A percentile compares a stretch with the other conserved stretches of the same genome.
These are phyloP conservation scores for Tricholoma terreum DNA, from an alignment of 768 basidiomycete species.

Conservation along the genomic window DNA sequence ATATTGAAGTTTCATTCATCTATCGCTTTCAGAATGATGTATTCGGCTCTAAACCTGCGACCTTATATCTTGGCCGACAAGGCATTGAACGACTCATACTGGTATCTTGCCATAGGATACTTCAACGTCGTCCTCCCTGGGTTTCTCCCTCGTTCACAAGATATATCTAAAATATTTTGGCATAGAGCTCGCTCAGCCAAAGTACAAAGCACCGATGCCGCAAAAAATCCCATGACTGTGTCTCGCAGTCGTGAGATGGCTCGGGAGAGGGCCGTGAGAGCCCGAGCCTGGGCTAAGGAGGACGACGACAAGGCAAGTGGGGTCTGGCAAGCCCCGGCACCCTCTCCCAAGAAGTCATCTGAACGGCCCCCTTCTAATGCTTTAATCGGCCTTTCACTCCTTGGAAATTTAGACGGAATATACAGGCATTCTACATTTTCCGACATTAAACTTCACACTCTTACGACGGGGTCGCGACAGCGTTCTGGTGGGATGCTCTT, in stretches of 20 bases:
- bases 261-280: slow-evolving; percentile 52
- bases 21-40: slow-evolving; percentile 59
- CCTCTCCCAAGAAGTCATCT: slow-evolving; percentile 10
- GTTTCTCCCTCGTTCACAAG: slow-evolving; percentile 52
- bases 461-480: slow-evolving; percentile 85
- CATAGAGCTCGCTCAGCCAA: slow-evolving; percentile 68
- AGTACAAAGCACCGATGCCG: slow-evolving; percentile 60
- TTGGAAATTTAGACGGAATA: slow-evolving; percentile 82
- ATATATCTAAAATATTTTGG: slow-evolving; percentile 59
- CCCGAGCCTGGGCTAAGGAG: slow-evolving; percentile 68
- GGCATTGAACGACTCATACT: slow-evolving; percentile 59
- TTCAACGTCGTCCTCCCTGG: slow-evolving; percentile 79
- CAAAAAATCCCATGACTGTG: slow-evolving; percentile 59
- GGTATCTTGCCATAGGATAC: slow-evolving; percentile 79
- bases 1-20: neutral
- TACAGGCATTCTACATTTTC: slow-evolving; percentile 68
- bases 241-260: slow-evolving; percentile 67
- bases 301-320: slow-evolving; percentile 64
- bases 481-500: slow-evolving; percentile 73
- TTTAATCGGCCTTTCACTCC: slow-evolving; percentile 73
- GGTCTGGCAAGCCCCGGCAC: slow-evolving; percentile 32
- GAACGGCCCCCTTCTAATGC: slow-evolving; percentile 50
- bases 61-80: slow-evolving; percentile 48
- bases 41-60: slow-evolving; percentile 80
- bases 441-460: slow-evolving; percentile 58